These are phyloP conservation scores for Talaromyces sp. DNA, from an alignment of 2,329 filamentous ascomycete species.

Conservation along the genomic window DNA sequence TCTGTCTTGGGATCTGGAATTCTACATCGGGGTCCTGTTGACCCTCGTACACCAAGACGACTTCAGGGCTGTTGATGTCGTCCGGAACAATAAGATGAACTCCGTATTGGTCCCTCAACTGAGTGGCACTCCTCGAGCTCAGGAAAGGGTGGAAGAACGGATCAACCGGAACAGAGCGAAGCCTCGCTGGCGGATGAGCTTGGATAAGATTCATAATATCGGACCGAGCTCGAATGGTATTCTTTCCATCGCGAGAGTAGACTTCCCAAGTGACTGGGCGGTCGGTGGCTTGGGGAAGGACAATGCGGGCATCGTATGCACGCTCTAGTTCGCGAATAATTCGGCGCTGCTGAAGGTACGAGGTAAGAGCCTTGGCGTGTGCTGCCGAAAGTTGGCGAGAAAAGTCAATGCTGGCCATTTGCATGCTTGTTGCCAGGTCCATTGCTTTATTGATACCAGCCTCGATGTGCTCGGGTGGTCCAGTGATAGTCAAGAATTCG, in stretches of 20 bases:
- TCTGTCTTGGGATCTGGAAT: slow-evolving; percentile 51
- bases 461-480: slow-evolving; percentile 67
- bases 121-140: slow-evolving; percentile 31
- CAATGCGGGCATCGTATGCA: slow-evolving; percentile 77
- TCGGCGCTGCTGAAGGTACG: slow-evolving; percentile 76
- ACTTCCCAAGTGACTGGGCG: slow-evolving; percentile 78
- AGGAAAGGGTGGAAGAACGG: slow-evolving; percentile 46
- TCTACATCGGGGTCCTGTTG: slow-evolving; percentile 35
- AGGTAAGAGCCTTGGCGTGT: slow-evolving; percentile 80
- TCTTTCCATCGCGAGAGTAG: slow-evolving; percentile 81
- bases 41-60: slow-evolving; percentile 48
- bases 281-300: slow-evolving; percentile 62
- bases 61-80: slow-evolving; percentile 35
- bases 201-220: slow-evolving; percentile 46
- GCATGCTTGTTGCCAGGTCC: slow-evolving; percentile 82
- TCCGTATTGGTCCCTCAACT: slow-evolving; percentile 38
- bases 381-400: slow-evolving; percentile 70
- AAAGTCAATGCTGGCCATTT: slow-evolving; percentile 76
- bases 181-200: slow-evolving; percentile 41
- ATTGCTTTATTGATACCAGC: slow-evolving; percentile 75
- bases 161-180: slow-evolving; percentile 41
- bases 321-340: slow-evolving; percentile 79
- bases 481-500: slow-evolving; percentile 78
- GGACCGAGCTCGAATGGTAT: slow-evolving; percentile 47
- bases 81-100: slow-evolving; percentile 46